phyloP scores from a whole-genome alignment of 768 basidiomycete species.

The Amanita exitialis region DNA sequence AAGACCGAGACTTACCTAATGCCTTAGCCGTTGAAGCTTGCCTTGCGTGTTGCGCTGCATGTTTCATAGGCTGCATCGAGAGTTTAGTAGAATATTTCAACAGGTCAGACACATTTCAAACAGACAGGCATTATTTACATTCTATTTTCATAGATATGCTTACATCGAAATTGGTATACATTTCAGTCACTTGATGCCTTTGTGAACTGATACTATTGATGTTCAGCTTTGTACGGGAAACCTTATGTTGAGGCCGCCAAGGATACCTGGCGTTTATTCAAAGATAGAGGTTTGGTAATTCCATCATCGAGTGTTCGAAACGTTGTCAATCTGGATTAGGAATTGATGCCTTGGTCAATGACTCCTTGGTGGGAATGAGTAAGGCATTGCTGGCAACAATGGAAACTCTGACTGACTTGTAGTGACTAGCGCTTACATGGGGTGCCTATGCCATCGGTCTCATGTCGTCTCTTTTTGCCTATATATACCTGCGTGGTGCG shows the following conservation, averaged over 20 bases:
- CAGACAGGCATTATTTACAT: neutral
- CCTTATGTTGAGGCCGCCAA: conserved; percentile 72
- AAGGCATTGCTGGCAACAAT: conserved; percentile 15
- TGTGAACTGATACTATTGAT: neutral
- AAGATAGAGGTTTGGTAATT: conserved; percentile 44
- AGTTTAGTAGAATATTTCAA: conserved; percentile 72
- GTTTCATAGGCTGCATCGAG: conserved; percentile 67
- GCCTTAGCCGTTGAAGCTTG: conserved; percentile 56
- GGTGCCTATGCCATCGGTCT: conserved; percentile 75
- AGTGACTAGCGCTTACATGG: conserved; percentile 54
- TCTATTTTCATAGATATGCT: conserved; percentile 40
- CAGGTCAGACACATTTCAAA: conserved; percentile 25
- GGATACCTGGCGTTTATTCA: conserved; percentile 73
- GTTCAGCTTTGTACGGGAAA: conserved; percentile 72
- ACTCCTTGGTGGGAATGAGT: conserved; percentile 75
- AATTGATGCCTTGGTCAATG: conserved; percentile 76
- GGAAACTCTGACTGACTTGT: neutral
- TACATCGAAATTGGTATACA: conserved; percentile 70
- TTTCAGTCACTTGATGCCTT: neutral
- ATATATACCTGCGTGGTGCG: conserved; percentile 66
- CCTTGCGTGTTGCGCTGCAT: conserved; percentile 71
- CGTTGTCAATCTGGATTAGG: conserved; percentile 16
- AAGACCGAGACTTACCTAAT: neutral
- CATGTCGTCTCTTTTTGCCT: conserved; percentile 64
- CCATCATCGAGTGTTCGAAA: conserved; percentile 2